These are phyloP conservation scores for Myochromella boudieri DNA, from an alignment of 768 basidiomycete species.

Conservation along the genomic window DNA sequence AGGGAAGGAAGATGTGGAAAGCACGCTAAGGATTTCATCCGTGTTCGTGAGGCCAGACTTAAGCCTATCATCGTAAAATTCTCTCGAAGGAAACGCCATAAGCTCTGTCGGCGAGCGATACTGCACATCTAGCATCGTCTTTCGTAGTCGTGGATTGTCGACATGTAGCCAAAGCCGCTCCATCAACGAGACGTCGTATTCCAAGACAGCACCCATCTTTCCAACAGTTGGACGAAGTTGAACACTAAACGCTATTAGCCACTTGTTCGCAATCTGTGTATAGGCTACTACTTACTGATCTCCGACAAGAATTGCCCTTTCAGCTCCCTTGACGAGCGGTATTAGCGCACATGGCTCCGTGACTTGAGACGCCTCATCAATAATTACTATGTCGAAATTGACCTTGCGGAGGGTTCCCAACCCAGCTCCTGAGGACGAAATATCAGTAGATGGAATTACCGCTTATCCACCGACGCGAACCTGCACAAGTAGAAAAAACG, in stretches of 20 bases:
- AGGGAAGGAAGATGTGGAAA: constrained; percentile 46
- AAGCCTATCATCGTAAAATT: constrained; percentile 61
- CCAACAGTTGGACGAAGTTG: constrained; percentile 67
- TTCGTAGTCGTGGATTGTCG: constrained; percentile 34
- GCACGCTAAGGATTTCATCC: constrained; percentile 33
- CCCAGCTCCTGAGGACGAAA: constrained; percentile 41
- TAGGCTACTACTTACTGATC: constrained; percentile 55
- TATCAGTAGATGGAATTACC: neutral
- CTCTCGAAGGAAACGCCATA: constrained; percentile 58
- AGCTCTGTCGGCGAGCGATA: constrained; percentile 63
- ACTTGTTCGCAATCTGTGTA: neutral
- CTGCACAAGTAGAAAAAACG: constrained; percentile 67
- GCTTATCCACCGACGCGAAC: constrained; percentile 20
- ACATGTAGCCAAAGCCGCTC: constrained; percentile 55
- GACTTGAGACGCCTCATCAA: constrained; percentile 73
- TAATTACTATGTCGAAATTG: constrained; percentile 60
- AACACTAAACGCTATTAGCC: constrained; percentile 38
- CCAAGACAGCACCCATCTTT: constrained; percentile 54
- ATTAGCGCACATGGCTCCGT: constrained; percentile 67
- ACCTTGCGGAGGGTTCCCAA: constrained; percentile 55
- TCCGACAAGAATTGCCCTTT: constrained; percentile 60
- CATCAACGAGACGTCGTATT: constrained; percentile 61
- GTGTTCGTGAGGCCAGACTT: constrained; percentile 43
- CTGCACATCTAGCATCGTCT: constrained; percentile 69
- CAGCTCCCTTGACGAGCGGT: constrained; percentile 64